Conservation (phyloP, 1,284 basidiomycete species). For the Cryptococcus neoformans region DNA sequence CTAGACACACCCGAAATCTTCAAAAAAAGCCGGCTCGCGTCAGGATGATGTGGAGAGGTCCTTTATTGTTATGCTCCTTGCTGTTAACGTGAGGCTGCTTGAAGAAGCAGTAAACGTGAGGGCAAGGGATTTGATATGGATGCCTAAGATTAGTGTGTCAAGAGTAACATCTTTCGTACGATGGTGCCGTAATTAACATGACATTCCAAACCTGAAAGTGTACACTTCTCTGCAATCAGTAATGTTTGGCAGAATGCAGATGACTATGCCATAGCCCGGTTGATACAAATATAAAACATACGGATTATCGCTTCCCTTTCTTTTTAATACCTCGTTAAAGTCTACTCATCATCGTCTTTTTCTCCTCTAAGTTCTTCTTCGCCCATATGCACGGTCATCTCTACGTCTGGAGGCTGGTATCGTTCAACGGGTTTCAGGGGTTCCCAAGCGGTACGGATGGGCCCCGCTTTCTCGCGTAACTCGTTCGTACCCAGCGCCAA, state of each 20-base stretch:
- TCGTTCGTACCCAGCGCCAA: constrained; percentile 38
- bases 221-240: neutral
- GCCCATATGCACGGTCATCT: constrained; percentile 3
- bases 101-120: no score
- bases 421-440: neutral
- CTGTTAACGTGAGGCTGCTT: no score
- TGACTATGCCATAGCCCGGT: neutral
- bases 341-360: constrained; percentile 16
- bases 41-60: no score
- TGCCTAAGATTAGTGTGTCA: no score
- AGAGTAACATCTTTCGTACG: no score
- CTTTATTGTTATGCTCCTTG: no score
- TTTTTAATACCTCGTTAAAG: no score
- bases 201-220: no score
- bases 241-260: neutral
- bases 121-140: no score
- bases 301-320: neutral
- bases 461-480: constrained; percentile 22
- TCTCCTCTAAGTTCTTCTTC: constrained; percentile 18
- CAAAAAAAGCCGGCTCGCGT: no score
- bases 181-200: no score
- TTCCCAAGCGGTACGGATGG: constrained; percentile 32
- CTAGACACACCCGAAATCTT: no score
- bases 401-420: neutral
- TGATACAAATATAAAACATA: neutral